Base-by-base conservation (phyloP, 345 rosid genomes). In the Kernera saxatilis region DNA sequence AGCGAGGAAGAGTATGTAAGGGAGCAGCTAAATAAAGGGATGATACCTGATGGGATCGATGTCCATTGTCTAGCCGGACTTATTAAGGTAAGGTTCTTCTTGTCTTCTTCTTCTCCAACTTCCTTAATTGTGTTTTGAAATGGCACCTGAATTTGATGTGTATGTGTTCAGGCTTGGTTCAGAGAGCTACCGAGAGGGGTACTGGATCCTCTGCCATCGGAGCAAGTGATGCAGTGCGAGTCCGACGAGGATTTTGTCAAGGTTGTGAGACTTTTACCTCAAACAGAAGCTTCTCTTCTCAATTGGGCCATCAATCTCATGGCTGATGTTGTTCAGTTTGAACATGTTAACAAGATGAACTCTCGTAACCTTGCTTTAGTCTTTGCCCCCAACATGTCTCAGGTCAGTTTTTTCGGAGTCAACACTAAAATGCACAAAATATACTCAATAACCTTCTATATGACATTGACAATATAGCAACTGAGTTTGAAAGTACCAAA, bases 301-400 rank as follows among this genome's bases (percentile, higher is more conserved):
- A 84, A 94, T 43, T 94, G 98, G 96, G 89, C 96, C 0, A 32
- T 94, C 58, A 94, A 94, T 80, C 82, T 94, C 40, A 94, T 94
- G 99, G 97, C 98, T 40, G 99, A 94, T 84, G 93, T 94, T 51
- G 87, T 84, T 19, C 89, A 89, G 78, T 70, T 84, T 72, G 96
- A 91, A 44, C 81, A 84, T 82, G 57, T 84, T 23, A 94, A 94
- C 81, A 91, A 89, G 89, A 94, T 94, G 99, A 94, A 94, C 77
- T 88, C 99, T 13, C 96, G 97, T 23, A 94, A 94, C 67, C 78
- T 94, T 7, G 99, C 99, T 4, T 84, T 94, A 77, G 98, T 94
- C 43, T 94, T 94, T 52, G 98, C 99, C 19, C 99, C 99, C 17
- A 94, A 94, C 81, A 94, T 93, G 99, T 87, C 99, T 54, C 93